Evolutionary conservation across 768 basidiomycete species (phyloP).

Genomic region (Podaxis sp.): DNA sequence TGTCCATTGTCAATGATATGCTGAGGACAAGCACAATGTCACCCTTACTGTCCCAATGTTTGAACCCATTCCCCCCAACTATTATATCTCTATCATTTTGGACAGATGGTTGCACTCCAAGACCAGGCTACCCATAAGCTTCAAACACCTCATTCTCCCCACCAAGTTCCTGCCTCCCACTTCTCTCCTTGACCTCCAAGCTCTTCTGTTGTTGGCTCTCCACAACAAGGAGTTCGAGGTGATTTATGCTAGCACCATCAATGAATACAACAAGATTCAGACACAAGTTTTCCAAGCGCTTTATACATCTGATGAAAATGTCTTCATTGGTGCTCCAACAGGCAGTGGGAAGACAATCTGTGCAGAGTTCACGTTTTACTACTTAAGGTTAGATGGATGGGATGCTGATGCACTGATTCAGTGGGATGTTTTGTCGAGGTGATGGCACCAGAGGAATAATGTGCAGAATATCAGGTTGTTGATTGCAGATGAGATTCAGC

Average conservation of each 20-base stretch:
- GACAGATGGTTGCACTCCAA: conserved; percentile 97
- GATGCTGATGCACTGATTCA: conserved; percentile 60
- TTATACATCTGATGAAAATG: conserved; percentile 94
- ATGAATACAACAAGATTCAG: conserved; percentile 97
- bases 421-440: no score
- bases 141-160: conserved; percentile 97
- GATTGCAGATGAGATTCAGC: no score
- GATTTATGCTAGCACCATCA: conserved; percentile 80
- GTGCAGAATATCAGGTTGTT: no score
- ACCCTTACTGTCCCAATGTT: conserved; percentile 96
- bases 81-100: conserved; percentile 93
- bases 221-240: conserved; percentile 92
- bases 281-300: conserved; percentile 99
- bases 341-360: conserved; percentile 98
- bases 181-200: conserved; percentile 88
- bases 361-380: conserved; percentile 81
- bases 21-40: conserved; percentile 91
- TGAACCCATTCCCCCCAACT: conserved; percentile 97
- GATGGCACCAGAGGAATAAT: no score
- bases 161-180: conserved; percentile 96
- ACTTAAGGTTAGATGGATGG: conserved; percentile 11
- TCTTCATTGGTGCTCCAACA: conserved; percentile 95
- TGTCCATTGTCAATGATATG: conserved; percentile 87
- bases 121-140: conserved; percentile 91
- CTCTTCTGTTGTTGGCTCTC: conserved; percentile 84